phyloP scores from a whole-genome alignment of 495 filamentous ascomycete genomes.

The Penicillium manginii region DNA sequence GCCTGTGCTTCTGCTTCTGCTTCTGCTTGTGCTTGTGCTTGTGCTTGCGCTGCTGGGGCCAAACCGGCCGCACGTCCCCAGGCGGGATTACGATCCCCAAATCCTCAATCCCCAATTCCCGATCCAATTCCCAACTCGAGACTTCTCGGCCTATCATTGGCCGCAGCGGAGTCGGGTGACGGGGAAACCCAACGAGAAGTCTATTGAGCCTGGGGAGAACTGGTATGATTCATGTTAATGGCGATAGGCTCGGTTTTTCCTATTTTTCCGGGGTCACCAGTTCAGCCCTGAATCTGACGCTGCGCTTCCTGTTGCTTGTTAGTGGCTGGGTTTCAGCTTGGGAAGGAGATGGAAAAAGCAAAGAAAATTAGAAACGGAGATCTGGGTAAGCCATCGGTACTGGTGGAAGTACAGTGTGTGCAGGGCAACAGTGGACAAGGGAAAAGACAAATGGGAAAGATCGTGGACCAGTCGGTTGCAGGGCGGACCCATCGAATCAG shows the following conservation, averaged over 20 bases:
- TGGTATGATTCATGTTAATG: too few relatives aligned
- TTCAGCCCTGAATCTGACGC: not conserved
- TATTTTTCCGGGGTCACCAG: not conserved
- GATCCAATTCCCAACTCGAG: not conserved
- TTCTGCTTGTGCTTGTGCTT: too few relatives aligned
- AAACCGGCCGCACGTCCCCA: slow-evolving; percentile 13
- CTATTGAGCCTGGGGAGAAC: too few relatives aligned
- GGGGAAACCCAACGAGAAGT: slow-evolving; percentile 1
- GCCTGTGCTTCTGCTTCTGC: too few relatives aligned
- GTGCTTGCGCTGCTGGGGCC: not conserved
- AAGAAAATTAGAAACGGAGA: not conserved
- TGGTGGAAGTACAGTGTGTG: not conserved
- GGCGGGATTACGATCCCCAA: slow-evolving; percentile 10
- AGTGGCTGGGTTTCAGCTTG: not conserved
- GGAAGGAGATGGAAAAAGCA: not conserved
- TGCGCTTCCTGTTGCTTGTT: not conserved
- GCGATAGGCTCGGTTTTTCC: too few relatives aligned
- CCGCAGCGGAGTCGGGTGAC: slow-evolving; percentile 14
- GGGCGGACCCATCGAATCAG: not conserved
- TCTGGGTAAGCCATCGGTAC: not conserved
- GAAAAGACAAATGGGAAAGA: not conserved
- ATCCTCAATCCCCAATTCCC: too few relatives aligned
- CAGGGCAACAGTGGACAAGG: not conserved
- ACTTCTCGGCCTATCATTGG: not conserved
- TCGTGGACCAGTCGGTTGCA: slow-evolving; percentile 4